A percentile compares a stretch with the other conserved stretches of the same genome.
phyloP scores from a whole-genome alignment of 164 flowering plant species.

The Vitis amurensis region DNA sequence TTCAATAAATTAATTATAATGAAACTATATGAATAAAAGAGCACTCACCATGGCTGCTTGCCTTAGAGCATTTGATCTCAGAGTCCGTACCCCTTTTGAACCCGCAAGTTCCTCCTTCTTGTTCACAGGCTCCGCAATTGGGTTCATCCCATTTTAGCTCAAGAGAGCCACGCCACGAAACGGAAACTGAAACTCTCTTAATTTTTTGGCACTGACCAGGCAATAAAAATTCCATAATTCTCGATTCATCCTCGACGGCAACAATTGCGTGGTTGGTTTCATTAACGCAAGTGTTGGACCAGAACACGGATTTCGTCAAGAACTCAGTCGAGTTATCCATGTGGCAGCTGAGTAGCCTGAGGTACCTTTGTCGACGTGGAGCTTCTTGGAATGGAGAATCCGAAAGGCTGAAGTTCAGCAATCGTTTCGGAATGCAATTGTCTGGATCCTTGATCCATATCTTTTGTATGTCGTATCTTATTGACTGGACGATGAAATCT shows the following conservation, averaged over 20 bases:
- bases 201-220: not conserved
- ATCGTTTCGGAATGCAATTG: constrained; percentile 24
- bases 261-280: constrained; percentile 5
- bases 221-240: too few species aligned
- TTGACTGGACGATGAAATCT: constrained; percentile 22
- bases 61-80: constrained; percentile 24
- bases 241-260: not conserved
- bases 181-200: constrained; percentile 9
- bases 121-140: constrained; percentile 34
- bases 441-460: constrained; percentile 31
- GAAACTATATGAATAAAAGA: too few species aligned
- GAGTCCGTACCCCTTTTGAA: constrained; percentile 10
- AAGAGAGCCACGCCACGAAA: constrained; percentile 9
- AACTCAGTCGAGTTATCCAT: too few species aligned
- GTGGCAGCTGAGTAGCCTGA: constrained; percentile 17
- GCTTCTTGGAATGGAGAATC: constrained; percentile 10
- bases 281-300: constrained; percentile 11
- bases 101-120: constrained; percentile 30
- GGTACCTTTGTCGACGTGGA: not conserved
- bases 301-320: fast-evolving
- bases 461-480: constrained; percentile 16
- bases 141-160: constrained; percentile 39
- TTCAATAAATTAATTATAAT: too few species aligned
- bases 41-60: constrained; percentile 10
- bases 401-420: constrained; percentile 14